These are phyloP conservation scores for Sphagnum fallax DNA, from an alignment of 228 moss, liverwort and hornwort genomes.

Conservation along the genomic window DNA sequence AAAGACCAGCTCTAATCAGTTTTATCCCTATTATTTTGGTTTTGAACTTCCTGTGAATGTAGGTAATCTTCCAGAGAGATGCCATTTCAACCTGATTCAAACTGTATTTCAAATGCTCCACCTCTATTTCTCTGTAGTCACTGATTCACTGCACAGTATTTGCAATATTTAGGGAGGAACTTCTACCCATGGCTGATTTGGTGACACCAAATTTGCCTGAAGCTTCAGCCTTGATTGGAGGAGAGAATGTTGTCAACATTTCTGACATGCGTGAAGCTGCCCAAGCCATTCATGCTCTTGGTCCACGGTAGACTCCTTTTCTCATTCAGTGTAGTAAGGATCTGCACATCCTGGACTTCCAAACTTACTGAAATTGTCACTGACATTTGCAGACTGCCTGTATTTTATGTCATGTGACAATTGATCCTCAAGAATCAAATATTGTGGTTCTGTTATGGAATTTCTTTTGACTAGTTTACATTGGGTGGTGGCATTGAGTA, in stretches of 20 bases:
- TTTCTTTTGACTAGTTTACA: background rate
- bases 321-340: background rate
- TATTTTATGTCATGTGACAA: background rate
- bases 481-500: slow-evolving; percentile 13
- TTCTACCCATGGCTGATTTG: slow-evolving; percentile 78
- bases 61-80: too few species aligned
- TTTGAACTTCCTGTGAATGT: background rate
- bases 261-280: slow-evolving; percentile 86
- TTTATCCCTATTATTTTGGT: background rate
- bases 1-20: background rate
- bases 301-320: slow-evolving; percentile 56
- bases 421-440: too few species aligned
- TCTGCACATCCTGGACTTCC: background rate
- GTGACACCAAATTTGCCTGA: slow-evolving; percentile 90
- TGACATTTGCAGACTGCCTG: background rate
- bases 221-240: slow-evolving; percentile 76
- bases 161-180: slow-evolving; percentile 40
- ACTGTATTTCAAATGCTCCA: too few species aligned
- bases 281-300: slow-evolving; percentile 78
- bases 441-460: too few species aligned
- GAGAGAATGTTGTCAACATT: slow-evolving; percentile 46
- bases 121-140: too few species aligned
- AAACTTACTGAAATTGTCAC: background rate
- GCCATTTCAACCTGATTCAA: too few species aligned
- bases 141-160: too few species aligned